Conservation (phyloP, 768 basidiomycete species). For the Leucosporidium scottii region DNA sequence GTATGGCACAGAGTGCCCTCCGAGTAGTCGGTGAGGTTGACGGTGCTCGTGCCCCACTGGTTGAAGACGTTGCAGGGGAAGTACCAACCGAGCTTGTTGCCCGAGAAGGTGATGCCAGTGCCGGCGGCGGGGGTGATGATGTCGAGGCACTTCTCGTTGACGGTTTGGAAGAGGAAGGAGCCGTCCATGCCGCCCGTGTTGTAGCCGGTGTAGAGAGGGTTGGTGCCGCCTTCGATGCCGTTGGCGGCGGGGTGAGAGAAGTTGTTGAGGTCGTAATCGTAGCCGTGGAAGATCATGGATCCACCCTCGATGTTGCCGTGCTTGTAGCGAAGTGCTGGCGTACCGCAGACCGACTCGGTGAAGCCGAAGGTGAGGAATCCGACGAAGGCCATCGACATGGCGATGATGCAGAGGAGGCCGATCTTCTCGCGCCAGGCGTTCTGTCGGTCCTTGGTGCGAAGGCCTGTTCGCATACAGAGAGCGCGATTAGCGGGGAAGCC, state of each 20-base stretch:
- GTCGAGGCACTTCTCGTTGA: conserved; percentile 71
- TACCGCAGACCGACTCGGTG: conserved; percentile 86
- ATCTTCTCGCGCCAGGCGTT: conserved; percentile 99
- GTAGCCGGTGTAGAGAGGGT: conserved; percentile 78
- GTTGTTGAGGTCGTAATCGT: conserved; percentile 79
- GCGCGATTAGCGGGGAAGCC: neutral
- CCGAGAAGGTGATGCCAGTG: conserved; percentile 60
- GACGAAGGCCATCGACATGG: conserved; percentile 78
- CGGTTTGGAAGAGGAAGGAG: conserved; percentile 89
- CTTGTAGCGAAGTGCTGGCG: conserved; percentile 72
- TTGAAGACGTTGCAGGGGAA: conserved; percentile 91
- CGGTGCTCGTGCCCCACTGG: conserved; percentile 57
- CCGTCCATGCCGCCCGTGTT: conserved; percentile 78
- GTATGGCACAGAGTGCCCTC: conserved; percentile 65
- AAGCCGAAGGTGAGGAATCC: conserved; percentile 99
- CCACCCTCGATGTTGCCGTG: conserved; percentile 66
- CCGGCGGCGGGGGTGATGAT: conserved; percentile 65
- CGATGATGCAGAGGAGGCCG: conserved; percentile 75
- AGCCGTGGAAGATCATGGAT: conserved; percentile 89
- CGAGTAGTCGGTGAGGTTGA: conserved; percentile 66
- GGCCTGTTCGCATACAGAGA: conserved; percentile 50
- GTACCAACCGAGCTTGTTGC: conserved; percentile 75
- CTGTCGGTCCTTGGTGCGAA: conserved; percentile 83
- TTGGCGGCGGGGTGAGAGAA: conserved; percentile 75
- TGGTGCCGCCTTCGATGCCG: conserved; percentile 68